These are phyloP conservation scores for Arctostaphylos glauca DNA, from an alignment of 148 eudicot species.

Conservation along the genomic window DNA sequence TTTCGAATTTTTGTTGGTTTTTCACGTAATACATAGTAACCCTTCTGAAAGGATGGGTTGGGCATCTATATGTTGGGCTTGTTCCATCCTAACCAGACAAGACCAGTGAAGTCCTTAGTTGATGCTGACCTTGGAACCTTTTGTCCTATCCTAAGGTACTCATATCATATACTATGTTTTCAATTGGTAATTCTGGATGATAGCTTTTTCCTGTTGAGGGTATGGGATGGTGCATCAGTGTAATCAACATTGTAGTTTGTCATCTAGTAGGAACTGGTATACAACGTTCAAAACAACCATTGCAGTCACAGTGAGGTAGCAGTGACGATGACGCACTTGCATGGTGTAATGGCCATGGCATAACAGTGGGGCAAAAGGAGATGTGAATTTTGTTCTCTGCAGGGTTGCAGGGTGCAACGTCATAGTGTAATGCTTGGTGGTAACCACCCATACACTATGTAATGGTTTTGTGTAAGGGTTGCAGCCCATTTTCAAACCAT, in stretches of 20 bases:
- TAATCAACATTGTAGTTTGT: not conserved
- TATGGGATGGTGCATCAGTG: not conserved
- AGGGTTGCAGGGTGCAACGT: not conserved
- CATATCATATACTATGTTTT: not conserved
- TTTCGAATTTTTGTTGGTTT: not conserved
- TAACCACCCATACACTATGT: not conserved
- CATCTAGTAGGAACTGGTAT: not conserved
- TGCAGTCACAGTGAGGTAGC: not conserved
- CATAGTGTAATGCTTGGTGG: not conserved
- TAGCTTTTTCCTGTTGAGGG: not conserved
- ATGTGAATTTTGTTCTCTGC: not conserved
- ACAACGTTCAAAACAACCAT: not conserved
- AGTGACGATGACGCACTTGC: not conserved
- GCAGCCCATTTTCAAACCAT: not conserved
- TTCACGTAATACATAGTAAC: not conserved
- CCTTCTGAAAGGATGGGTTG: not conserved
- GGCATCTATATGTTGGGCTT: not conserved
- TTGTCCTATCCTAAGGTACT: not conserved
- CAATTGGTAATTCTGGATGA: not conserved
- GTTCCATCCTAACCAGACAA: not conserved
- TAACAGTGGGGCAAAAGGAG: not conserved
- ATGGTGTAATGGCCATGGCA: not conserved
- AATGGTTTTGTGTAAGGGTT: not conserved
- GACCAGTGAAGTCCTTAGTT: not conserved
- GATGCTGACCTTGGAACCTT: not conserved